Evolutionary conservation across 2,329 filamentous ascomycete genomes (phyloP), one percentile per base, ranked within the genome.

Genomic region (Pseudonectria buxi): DNA sequence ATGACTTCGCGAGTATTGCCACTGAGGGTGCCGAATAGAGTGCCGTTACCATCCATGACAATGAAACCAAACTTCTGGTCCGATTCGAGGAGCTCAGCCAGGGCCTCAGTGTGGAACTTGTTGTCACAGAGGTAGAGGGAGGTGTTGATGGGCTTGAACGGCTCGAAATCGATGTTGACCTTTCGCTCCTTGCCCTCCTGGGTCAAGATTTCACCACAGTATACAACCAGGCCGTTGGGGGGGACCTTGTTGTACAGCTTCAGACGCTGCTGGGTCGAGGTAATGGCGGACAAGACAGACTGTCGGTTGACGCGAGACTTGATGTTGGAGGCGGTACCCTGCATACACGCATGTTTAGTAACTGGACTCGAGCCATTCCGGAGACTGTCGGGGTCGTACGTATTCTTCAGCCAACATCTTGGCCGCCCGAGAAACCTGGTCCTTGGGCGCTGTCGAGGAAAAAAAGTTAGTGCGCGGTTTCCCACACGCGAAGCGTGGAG

Each of bases 371-470:
- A 30, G 26, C 6, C 14, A 34, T 35, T 6, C 3, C 27, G 14
- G 26, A n/a, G 10, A 16, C 10, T 24, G 14, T 13, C 14, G 25
- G 26, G 33, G 32, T 27, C 84, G 50, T 76, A 92, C 86, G 62
- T 92, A 95, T 86, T 95, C 89, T 95, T 98, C 92, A 72, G 94
- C 94, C 82, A 98, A 84, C 92, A 98, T 98, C 78, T 96, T 96
- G 42, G 92, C 86, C 36, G 86, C 84, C 58, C 89, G 83, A 30
- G 92, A 96, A 47, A 98, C 78, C 70, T 98, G 92, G 66, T 95
- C 89, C 79, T 98, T 98, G 53, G 92, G 92, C 42, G 92, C 87
- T 94, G 18, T 6, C 18, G 18, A 9, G 18, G 57, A 41, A 39
- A 32, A 49, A 26, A 15, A 41, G 46, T 54, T 48, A 54, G 49